Evolutionary conservation across 805 yeast genomes (phyloP), one percentile per base, ranked within the genome.

Genomic region (Candida sithepensis): DNA sequence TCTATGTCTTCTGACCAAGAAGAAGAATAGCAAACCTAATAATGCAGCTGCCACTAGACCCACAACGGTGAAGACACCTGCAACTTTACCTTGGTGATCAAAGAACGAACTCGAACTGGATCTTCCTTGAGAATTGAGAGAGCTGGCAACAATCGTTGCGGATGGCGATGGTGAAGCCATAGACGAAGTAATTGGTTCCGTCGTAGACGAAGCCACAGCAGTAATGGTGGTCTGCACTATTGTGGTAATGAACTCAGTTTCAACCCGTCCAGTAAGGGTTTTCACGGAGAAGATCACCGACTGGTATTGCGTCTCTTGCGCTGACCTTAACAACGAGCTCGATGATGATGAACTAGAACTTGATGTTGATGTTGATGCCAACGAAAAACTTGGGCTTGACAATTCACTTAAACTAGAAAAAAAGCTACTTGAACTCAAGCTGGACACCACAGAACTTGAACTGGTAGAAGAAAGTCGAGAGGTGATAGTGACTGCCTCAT

Each of bases 51-150:
- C 77, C 1, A 83, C 82, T 1, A 88, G 56, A 1, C 91, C 96
- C 16, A 88, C 94, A 0, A 79, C 90, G 2, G 85, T 80, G 66
- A 88, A 88, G 0, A 89, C 85, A 3, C 95, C 96, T 0, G 91
- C 95, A 1, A 88, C 94, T 60, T 84, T 85, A 0, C 92, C 95
- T 41, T 78, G 79, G 41, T 79, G 70, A 48, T 75, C 72, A 73
- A 85, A 88, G 60, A 84, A 88, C 2, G 82, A 69, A 18, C 13
- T 2, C 16, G 34, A 23, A 24, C 19, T 36, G 7, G 39, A 33
- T 33, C 57, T 59, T 9, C 57, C 57, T 7, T 41, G 36, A 13
- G 13, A 32, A 2, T 46, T 19, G 43, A 37, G 28, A 57, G 42
- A n/a, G 43, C 30, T 22, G 4, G 53, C 10, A 14, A 10, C 20